Base-by-base conservation (phyloP, 805 yeast species). In the Yarrowia bubula region DNA sequence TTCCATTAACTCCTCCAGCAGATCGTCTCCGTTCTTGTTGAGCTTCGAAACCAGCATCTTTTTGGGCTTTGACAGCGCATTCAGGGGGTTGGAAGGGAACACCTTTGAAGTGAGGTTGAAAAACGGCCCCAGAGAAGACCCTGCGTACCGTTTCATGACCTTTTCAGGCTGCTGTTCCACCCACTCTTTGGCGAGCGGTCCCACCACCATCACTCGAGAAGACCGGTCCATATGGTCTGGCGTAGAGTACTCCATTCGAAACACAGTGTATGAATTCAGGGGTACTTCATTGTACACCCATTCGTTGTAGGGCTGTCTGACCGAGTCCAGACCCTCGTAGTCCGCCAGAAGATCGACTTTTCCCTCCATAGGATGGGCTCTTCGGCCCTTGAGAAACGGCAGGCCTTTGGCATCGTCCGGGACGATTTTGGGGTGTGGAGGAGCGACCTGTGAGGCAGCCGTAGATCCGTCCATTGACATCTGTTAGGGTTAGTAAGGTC, bases 201-300 rank as follows among this genome's bases (percentile, higher is more conserved):
- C 79, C 4, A 76, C 64, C n/a, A 75, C 65, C 44, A 69, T 47
- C 14, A 71, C 70, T 28, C 76, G 67, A 38, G 75, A 69, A 64
- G 74, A 75, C 22, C 67, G 64, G 66, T 75, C 71, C 18, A 74
- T 51, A n/a, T 68, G 66, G 33, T 66, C 43, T 2, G 77, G 75
- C 0, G 72, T 65, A 37, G 72, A 62, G 51, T 69, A 69, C 65
- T 68, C 69, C 41, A 76, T 69, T 65, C 75, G 72, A 31, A 68
- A 53, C 15, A 77, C 77, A 5, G 78, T 75, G 66, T 71, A 74
- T 18, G 76, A 71, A 31, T 69, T 66, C 15, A 44, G 64, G 17
- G 68, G 68, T 9, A 67, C 28, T 18, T 58, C 42, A 8, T 43
- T 58, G 18, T 44, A 18, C 22, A 46, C 28, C 48, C 53, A 47